Base-by-base conservation (phyloP, 1,284 basidiomycete genomes). In the Rhodotorula sp. region DNA sequence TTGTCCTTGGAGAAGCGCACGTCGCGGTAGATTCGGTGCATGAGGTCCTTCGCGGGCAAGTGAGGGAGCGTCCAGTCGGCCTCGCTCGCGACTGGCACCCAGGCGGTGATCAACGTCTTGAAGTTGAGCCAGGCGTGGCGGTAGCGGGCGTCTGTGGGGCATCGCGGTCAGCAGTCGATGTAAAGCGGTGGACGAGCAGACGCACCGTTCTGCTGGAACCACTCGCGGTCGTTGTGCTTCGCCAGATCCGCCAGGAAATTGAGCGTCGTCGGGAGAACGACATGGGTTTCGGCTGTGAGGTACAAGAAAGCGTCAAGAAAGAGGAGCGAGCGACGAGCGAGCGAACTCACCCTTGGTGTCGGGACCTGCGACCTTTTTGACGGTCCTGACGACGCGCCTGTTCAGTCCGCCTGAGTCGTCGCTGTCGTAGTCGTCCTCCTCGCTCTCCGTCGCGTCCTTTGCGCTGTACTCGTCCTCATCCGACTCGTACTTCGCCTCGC, bases 171-270 rank as follows among this genome's bases (percentile, higher is more conserved):
- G 29, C 19, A 54, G 44, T 27, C 39, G 44, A 54, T 27, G 7
- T 52, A 10, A 10, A 13, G 51, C 3, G 27, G 13, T 34, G 22
- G n/a, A 11, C 2, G 13, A 22, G 54, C 19, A 13, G 29, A 53
- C 69, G 48, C 51, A 73, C 68, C 67, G 54, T 73, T 64, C 53
- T 63, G 68, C 46, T 64, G 47, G 62, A 76, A 74, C 74, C 75
- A 80, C 11, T 80, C 79, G 27, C 79, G 67, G 29, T 80, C 79
- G 66, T 80, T 80, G 74, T 79, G 75, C 68, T 65, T 49, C 20
- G 51, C 44, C 30, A 79, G 72, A 9, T 77, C 67, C 1, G 53
- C 6, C 53, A 80, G 72, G 64, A 80, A 80, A 19, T 74, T 62
- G 55, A 80, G 66, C 36, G 79, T 78, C 19, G 77, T 73, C 29